Conservation (phyloP, 1,284 basidiomycete species). For the Athelia psychrophila region DNA sequence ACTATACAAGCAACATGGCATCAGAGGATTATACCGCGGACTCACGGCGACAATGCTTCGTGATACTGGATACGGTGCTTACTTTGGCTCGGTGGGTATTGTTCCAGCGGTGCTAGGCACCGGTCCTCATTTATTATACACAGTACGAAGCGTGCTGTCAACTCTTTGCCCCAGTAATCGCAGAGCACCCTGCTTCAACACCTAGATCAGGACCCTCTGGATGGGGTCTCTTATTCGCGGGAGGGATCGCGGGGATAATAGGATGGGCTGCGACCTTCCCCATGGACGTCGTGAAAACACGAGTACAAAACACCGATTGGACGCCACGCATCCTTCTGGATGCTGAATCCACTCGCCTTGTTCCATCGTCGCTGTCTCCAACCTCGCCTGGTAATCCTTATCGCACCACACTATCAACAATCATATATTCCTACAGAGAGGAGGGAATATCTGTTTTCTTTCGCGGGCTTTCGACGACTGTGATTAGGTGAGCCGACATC, state of each 20-base stretch:
- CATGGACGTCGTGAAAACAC: conserved; percentile 84
- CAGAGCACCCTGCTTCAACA: conserved; percentile 35
- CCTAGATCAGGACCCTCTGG: conserved; percentile 52
- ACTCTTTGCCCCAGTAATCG: conserved; percentile 33
- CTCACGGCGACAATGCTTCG: conserved; percentile 68
- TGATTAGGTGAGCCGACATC: conserved; percentile 60
- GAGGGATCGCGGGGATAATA: conserved; percentile 73
- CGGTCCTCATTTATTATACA: too few relatives aligned
- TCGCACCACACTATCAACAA: conserved; percentile 53
- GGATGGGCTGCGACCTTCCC: conserved; percentile 80
- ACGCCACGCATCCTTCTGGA: not conserved
- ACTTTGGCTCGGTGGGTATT: conserved; percentile 68
- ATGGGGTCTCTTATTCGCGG: conserved; percentile 67
- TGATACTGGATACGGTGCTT: conserved; percentile 80
- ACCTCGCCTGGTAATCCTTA: conserved; percentile 41
- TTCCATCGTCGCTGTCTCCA: conserved; percentile 1
- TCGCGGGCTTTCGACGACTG: conserved; percentile 72
- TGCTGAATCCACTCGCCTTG: not conserved
- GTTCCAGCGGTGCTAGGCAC: not conserved
- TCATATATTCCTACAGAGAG: conserved; percentile 55
- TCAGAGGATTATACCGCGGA: conserved; percentile 77
- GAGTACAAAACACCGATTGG: conserved; percentile 59
- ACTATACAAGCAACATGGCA: conserved; percentile 54
- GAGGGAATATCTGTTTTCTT: conserved; percentile 74
- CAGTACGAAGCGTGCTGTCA: conserved; percentile 78